These are phyloP conservation scores for Castanopsis chinensis DNA, from an alignment of 306 rosid species.

Conservation along the genomic window DNA sequence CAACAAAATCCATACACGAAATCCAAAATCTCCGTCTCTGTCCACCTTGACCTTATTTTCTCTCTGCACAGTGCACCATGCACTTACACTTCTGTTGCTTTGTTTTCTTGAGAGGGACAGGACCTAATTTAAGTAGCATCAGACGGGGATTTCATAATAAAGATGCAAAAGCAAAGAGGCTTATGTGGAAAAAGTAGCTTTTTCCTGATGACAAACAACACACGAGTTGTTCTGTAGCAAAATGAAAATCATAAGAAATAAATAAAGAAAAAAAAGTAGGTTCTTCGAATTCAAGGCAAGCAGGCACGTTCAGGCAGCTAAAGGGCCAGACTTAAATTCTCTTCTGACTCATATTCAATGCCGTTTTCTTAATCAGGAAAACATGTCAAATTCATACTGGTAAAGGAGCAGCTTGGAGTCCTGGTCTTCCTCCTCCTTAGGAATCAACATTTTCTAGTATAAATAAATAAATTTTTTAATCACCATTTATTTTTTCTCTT, in stretches of 20 bases:
- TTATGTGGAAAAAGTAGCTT: not conserved
- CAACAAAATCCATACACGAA: not conserved
- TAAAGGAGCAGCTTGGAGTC: slow-evolving; percentile 18
- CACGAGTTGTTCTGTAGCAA: not conserved
- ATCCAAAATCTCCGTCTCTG: not conserved
- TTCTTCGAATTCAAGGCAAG: slow-evolving; percentile 21
- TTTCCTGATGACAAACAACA: not conserved
- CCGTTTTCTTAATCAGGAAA: slow-evolving; percentile 20
- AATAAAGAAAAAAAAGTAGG: too few species aligned
- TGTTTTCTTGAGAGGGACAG: not conserved
- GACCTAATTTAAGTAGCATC: not conserved
- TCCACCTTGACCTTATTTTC: not conserved
- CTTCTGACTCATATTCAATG: slow-evolving; percentile 42
- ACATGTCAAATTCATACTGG: slow-evolving; percentile 2
- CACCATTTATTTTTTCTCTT: not conserved
- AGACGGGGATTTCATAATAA: not conserved
- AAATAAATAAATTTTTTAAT: too few species aligned
- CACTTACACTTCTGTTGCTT: not conserved
- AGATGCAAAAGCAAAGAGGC: slow-evolving; percentile 15
- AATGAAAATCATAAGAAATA: not conserved
- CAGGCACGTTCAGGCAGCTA: slow-evolving; percentile 13
- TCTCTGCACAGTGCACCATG: not conserved
- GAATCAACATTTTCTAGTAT: too few species aligned
- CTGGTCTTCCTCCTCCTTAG: slow-evolving; percentile 2
- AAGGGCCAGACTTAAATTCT: slow-evolving; percentile 27